phyloP scores from a whole-genome alignment of 768 basidiomycete species.

The Psilocybe cubensis region DNA sequence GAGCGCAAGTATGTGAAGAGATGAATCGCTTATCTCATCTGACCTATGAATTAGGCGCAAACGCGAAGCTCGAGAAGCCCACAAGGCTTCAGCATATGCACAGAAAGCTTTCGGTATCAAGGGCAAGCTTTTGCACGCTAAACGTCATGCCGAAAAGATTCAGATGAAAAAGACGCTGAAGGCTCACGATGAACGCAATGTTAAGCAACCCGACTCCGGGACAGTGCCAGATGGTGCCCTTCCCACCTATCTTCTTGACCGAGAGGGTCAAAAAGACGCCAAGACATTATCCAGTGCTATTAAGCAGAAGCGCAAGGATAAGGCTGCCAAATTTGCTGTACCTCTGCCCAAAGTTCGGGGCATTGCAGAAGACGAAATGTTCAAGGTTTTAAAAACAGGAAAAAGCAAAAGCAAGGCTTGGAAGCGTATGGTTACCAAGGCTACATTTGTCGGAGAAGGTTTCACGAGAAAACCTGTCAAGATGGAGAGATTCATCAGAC shows the following conservation, averaged over 20 bases:
- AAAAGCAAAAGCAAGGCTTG: conserved; percentile 95
- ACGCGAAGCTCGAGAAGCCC: conserved; percentile 76
- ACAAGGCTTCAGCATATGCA: conserved; percentile 78
- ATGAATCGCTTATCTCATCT: neutral
- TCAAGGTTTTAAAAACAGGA: conserved; percentile 98
- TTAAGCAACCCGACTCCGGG: conserved; percentile 90
- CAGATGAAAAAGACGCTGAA: conserved; percentile 99
- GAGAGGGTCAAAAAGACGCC: conserved; percentile 98
- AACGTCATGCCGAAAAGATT: conserved; percentile 96
- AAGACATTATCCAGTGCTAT: conserved; percentile 95
- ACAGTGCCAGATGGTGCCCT: conserved; percentile 88
- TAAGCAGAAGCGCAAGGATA: conserved; percentile 99
- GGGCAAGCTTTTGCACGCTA: conserved; percentile 97
- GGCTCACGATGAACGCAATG: conserved; percentile 97
- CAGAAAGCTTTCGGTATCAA: conserved; percentile 97
- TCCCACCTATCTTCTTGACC: conserved; percentile 94
- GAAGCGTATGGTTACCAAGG: conserved; percentile 99
- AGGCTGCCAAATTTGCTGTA: conserved; percentile 97
- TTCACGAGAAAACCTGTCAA: conserved; percentile 99
- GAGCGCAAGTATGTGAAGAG: conserved; percentile 79
- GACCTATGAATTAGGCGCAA: conserved; percentile 63
- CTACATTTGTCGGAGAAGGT: conserved; percentile 97
- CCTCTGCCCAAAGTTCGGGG: conserved; percentile 96
- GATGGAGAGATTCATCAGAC: conserved; percentile 97
- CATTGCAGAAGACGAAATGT: conserved; percentile 99